A percentile compares a stretch with the other conserved stretches of the same genome.
Evolutionary conservation across 768 basidiomycete species (phyloP).

Genomic region (Hericium erinaceus): DNA sequence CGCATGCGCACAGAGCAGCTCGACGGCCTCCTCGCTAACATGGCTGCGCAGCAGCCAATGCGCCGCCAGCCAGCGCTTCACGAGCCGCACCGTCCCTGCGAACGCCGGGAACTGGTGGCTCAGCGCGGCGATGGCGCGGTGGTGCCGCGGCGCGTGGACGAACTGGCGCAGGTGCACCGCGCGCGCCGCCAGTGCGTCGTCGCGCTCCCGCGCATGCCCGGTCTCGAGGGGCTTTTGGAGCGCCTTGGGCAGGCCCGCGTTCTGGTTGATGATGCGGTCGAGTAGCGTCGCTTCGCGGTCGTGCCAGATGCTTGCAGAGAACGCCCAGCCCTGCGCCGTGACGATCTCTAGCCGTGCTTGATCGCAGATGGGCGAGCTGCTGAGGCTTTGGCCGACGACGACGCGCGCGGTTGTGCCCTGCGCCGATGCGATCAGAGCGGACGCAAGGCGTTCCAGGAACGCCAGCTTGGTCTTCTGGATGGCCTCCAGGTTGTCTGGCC

Average conservation of each 20-base stretch:
- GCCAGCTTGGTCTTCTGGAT: constrained; percentile 94
- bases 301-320: constrained; percentile 76
- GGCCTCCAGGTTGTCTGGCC: constrained; percentile 91
- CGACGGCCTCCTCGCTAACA: constrained; percentile 70
- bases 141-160: constrained; percentile 75
- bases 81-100: constrained; percentile 75
- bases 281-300: constrained; percentile 77
- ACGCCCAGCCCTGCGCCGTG: constrained; percentile 80
- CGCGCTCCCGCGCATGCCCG: constrained; percentile 32
- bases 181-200: constrained; percentile 47
- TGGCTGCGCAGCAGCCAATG: constrained; percentile 80
- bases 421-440: constrained; percentile 44
- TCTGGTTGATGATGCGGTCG: constrained; percentile 52
- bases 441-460: constrained; percentile 76
- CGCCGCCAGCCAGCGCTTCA: constrained; percentile 87
- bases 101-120: constrained; percentile 75
- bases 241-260: constrained; percentile 21
- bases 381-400: constrained; percentile 41
- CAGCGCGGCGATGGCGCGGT: constrained; percentile 70
- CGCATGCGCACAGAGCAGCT: constrained; percentile 72
- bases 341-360: constrained; percentile 66
- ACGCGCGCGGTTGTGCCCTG: constrained; percentile 48
- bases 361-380: constrained; percentile 53
- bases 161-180: constrained; percentile 63
- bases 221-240: constrained; percentile 16